A percentile compares a stretch with the other conserved stretches of the same genome.
phyloP scores from a whole-genome alignment of 1,284 basidiomycete species.

The Cryptococcus sp. region DNA sequence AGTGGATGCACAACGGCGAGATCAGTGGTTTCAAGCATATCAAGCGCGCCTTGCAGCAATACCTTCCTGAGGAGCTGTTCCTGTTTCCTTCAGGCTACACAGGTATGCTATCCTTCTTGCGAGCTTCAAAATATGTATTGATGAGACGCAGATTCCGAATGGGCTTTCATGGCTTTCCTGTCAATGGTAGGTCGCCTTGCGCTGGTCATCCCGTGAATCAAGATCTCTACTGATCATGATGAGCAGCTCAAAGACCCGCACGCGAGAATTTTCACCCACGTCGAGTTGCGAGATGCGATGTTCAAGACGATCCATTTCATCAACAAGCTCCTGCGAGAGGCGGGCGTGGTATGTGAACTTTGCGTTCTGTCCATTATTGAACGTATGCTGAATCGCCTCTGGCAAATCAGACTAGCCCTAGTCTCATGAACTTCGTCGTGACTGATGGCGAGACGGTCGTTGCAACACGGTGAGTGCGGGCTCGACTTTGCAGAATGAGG shows the following conservation, averaged over 20 bases:
- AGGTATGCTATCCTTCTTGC: slow-evolving; percentile 56
- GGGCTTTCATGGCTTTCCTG: slow-evolving; percentile 88
- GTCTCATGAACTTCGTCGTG: slow-evolving; percentile 93
- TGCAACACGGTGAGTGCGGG: slow-evolving; percentile 65
- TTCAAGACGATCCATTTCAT: slow-evolving; percentile 76
- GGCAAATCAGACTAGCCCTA: slow-evolving; percentile 61
- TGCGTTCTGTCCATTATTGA: neutral
- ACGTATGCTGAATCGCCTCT: neutral
- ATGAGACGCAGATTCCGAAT: slow-evolving; percentile 73
- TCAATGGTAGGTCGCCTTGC: slow-evolving; percentile 64
- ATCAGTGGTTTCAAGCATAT: slow-evolving; percentile 78
- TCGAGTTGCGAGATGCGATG: slow-evolving; percentile 68
- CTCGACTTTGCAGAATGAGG: neutral
- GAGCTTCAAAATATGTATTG: neutral
- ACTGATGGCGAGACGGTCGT: slow-evolving; percentile 92
- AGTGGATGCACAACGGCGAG: slow-evolving; percentile 95
- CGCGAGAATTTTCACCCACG: slow-evolving; percentile 56
- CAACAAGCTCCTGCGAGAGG: slow-evolving; percentile 73
- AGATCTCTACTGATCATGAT: neutral
- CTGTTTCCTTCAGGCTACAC: slow-evolving; percentile 85
- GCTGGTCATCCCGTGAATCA: neutral
- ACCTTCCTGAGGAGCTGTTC: slow-evolving; percentile 78
- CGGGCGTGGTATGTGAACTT: slow-evolving; percentile 60
- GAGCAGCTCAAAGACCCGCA: slow-evolving; percentile 74
- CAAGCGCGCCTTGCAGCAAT: slow-evolving; percentile 74